Evolutionary conservation across 495 filamentous ascomycete species (phyloP).

Genomic region (Cercophora samala): DNA sequence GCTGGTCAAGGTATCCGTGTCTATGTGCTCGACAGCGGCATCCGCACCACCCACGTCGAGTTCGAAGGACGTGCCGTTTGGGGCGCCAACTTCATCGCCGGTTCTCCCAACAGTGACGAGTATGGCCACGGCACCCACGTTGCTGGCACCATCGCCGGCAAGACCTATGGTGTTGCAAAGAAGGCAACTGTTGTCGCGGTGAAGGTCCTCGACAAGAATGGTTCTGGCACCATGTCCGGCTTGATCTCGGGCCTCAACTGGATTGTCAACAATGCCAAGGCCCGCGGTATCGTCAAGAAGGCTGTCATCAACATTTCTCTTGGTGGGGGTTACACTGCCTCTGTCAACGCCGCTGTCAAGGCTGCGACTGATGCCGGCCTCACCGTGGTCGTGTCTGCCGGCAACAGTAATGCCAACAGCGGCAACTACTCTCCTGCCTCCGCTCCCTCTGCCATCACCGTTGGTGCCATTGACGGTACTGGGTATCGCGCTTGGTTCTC

Average conservation of each 20-base stretch:
- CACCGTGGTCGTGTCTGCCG: conserved; percentile 52
- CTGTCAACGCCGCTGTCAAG: conserved; percentile 51
- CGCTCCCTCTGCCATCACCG: conserved; percentile 52
- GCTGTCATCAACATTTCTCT: conserved; percentile 55
- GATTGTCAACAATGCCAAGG: conserved; percentile 47
- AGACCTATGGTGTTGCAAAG: conserved; percentile 63
- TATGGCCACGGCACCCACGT: conserved; percentile 66
- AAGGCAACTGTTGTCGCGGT: conserved; percentile 59
- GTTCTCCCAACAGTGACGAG: conserved; percentile 43
- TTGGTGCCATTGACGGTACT: conserved; percentile 49
- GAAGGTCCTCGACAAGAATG: conserved; percentile 55
- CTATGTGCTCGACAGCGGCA: conserved; percentile 60
- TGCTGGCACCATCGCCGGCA: conserved; percentile 57
- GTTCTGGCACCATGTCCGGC: conserved; percentile 40
- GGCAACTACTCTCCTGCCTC: conserved; percentile 52
- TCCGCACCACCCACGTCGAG: conserved; percentile 50
- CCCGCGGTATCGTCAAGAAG: conserved; percentile 32
- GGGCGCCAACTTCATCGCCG: conserved; percentile 53
- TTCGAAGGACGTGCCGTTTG: conserved; percentile 54
- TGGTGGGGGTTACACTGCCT: conserved; percentile 50
- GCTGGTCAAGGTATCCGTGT: conserved; percentile 20
- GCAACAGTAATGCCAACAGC: conserved; percentile 45
- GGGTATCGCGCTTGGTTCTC: conserved; percentile 52
- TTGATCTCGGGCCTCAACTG: conserved; percentile 57
- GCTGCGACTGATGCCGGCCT: conserved; percentile 47